Evolutionary conservation across 148 eudicot species (phyloP).

Genomic region (Rhododendron mucronatum): DNA sequence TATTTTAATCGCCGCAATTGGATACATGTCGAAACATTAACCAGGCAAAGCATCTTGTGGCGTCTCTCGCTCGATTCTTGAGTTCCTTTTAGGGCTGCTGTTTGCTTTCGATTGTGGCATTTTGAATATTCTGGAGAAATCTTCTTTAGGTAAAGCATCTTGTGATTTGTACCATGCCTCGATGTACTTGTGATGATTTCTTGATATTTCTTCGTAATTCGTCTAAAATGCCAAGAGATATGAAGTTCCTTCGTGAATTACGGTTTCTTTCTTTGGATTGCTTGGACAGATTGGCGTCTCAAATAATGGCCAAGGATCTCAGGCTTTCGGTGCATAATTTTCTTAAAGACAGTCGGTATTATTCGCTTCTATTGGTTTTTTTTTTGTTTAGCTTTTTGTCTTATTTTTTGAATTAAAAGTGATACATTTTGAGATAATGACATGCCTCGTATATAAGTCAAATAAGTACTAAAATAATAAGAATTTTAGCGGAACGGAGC

Average conservation of each 20-base stretch:
- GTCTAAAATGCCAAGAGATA: background rate
- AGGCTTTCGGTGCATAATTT: background rate
- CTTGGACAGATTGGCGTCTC: slow-evolving; percentile 6
- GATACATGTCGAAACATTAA: background rate
- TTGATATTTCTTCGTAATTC: background rate
- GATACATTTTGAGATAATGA: no score
- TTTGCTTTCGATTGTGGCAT: background rate
- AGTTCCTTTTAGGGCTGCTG: background rate
- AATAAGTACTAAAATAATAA: no score
- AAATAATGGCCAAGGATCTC: background rate
- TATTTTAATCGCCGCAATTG: background rate
- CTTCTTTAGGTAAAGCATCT: background rate
- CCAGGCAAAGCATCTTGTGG: background rate
- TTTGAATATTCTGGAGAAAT: background rate
- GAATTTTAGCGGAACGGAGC: no score
- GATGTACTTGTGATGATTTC: background rate
- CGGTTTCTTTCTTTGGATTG: background rate
- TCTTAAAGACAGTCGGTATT: background rate
- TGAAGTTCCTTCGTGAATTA: background rate
- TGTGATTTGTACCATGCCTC: background rate
- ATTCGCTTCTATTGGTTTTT: background rate
- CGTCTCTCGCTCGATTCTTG: background rate
- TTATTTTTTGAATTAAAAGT: no score
- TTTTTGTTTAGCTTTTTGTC: background rate
- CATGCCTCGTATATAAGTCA: no score